These are phyloP conservation scores for Boletus barrowsii DNA, from an alignment of 768 basidiomycete genomes.

Conservation along the genomic window DNA sequence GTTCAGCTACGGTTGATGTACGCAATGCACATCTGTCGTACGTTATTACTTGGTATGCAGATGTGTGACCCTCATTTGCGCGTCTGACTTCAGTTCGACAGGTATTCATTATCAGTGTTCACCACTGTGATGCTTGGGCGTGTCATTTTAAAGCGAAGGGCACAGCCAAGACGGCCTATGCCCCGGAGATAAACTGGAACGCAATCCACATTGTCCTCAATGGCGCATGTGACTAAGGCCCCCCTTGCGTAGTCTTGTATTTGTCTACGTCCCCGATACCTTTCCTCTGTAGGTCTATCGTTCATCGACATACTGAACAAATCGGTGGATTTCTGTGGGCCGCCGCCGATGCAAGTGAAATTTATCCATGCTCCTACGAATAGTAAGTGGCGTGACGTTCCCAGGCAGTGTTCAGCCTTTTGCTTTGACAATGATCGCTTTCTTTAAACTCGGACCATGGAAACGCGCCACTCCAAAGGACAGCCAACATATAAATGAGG, in stretches of 20 bases:
- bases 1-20: conserved; percentile 77
- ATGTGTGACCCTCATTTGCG: neutral
- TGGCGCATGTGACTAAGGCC: neutral
- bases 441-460: conserved; percentile 1
- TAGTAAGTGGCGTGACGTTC: conserved; percentile 12
- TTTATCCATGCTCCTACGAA: neutral
- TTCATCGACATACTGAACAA: neutral
- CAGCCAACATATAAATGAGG: conserved; percentile 6
- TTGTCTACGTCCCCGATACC: neutral
- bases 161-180: conserved; percentile 47
- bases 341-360: conserved; percentile 6
- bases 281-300: neutral
- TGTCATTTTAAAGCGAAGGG: conserved; percentile 55
- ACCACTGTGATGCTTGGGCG: conserved; percentile 82
- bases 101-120: conserved; percentile 86
- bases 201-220: neutral
- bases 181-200: conserved; percentile 42
- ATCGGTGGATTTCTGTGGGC: neutral
- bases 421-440: conserved; percentile 8
- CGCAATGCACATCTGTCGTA: conserved; percentile 95
- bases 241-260: conserved; percentile 4
- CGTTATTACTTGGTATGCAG: conserved; percentile 84
- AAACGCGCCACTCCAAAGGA: conserved; percentile 6
- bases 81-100: conserved; percentile 31
- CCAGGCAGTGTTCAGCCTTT: conserved; percentile 6